Evolutionary conservation across 176 grass and related monocot genomes (phyloP).

Genomic region (Lolium rigidum): DNA sequence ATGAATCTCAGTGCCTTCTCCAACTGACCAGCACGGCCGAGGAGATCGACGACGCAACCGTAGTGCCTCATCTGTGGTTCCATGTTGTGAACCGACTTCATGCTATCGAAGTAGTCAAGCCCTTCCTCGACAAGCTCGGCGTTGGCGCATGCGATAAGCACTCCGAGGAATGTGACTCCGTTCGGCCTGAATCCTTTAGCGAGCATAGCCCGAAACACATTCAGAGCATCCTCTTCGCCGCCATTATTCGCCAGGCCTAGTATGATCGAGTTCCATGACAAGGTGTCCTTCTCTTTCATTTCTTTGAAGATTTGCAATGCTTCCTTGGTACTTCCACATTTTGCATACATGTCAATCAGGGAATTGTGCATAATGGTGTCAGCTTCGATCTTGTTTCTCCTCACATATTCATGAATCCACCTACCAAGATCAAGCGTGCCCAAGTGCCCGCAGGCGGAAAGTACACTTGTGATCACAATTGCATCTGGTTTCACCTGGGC

Average conservation of each 20-base stretch:
- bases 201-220: conserved; percentile 47
- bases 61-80: conserved; percentile 66
- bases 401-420: conserved; percentile 58
- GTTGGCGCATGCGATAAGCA: conserved; percentile 54
- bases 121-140: conserved; percentile 46
- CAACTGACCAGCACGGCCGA: conserved; percentile 48
- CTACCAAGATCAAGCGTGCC: conserved; percentile 48
- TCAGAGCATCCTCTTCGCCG: conserved; percentile 35
- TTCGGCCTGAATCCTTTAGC: conserved; percentile 41
- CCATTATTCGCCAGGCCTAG: conserved; percentile 53
- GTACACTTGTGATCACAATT: conserved; percentile 44
- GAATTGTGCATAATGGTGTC: conserved; percentile 53
- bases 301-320: conserved; percentile 46
- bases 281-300: conserved; percentile 56
- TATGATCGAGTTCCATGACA: conserved; percentile 59
- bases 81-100: conserved; percentile 41
- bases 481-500: conserved; percentile 57
- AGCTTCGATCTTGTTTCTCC: conserved; percentile 48
- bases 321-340: conserved; percentile 47
- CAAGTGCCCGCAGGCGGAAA: conserved; percentile 56
- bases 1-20: conserved; percentile 50
- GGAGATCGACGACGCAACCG: conserved; percentile 50
- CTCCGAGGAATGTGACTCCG: conserved; percentile 52
- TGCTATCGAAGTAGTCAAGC: conserved; percentile 52
- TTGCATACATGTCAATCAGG: conserved; percentile 54